Evolutionary conservation across 228 moss, liverwort and hornwort genomes (phyloP), one percentile per base, ranked within the genome.

Genomic region (Sphagnum fallax): DNA sequence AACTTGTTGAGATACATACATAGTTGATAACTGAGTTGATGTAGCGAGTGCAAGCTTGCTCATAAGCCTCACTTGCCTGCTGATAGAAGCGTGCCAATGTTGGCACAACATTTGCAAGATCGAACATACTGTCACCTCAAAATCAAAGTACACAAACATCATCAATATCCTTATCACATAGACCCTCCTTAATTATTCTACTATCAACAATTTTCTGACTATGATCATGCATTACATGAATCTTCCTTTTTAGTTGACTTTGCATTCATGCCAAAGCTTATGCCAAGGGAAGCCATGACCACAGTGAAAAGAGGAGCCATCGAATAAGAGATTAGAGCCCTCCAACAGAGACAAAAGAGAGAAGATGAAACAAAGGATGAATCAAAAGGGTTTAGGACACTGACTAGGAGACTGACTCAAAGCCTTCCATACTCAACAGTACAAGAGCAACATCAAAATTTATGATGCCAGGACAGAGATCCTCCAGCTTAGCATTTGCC

Each of bases 41-140:
- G 73, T 94, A 98, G 70, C 90, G 94, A 66, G 92, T 94, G 75
- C 98, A 94, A 69, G 94, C 98, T 80, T 98, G 94, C 74, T 94
- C 98, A 63, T 94, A 98, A 9, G 91, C 80, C 73, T 98, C 98
- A 73, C 98, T 98, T 52, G 98, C 98, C 81, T 90, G 98, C 73
- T 94, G 98, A 80, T 98, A 98, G 72, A 91, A 98, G 61, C 82
- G 80, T 58, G 93, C 94, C 81, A 98, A 79, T 61, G 89, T 83
- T 51, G 86, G 88, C 48, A 98, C 98, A 68, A 90, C 83, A 70
- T 98, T 98, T 70, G 98, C 98, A 76, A 98, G 82, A 67, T 98
- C 98, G 73, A 94, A 98, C 98, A 98, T 98, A 77, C 98, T 98
- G 93, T 16, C 60, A 62, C 52, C 7, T 49, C 62, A 13, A 14